Conservation (phyloP, 495 filamentous ascomycete species). For the Aspergillus carlsbadensis region DNA sequence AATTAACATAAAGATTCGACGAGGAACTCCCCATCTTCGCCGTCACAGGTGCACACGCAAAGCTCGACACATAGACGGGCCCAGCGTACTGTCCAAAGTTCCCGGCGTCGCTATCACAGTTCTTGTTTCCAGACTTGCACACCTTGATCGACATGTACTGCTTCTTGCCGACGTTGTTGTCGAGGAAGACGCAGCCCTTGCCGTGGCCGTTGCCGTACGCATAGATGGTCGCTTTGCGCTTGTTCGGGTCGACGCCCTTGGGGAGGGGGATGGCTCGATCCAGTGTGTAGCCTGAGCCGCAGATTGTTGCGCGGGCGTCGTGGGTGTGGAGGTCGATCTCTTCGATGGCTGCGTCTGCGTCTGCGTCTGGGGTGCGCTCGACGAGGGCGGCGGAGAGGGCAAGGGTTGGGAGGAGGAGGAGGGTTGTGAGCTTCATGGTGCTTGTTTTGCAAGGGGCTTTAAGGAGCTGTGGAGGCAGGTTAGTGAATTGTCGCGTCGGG, state of each 20-base stretch:
- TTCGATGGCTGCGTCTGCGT: not conserved
- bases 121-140: not conserved
- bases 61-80: not conserved
- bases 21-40: constrained; percentile 1
- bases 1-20: not conserved
- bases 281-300: constrained; percentile 2
- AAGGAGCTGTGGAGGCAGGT: no score
- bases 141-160: constrained; percentile 6
- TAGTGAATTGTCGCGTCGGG: no score
- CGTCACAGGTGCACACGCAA: not conserved
- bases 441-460: not conserved
- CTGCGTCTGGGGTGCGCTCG: no score
- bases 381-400: not conserved
- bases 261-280: not conserved
- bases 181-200: constrained; percentile 6
- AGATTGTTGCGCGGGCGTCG: not conserved
- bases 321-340: not conserved
- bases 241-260: not conserved
- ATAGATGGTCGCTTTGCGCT: not conserved
- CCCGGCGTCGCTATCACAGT: not conserved
- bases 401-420: not conserved
- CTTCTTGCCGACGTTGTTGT: constrained; percentile 1
- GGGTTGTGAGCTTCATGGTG: not conserved
- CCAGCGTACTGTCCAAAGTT: constrained; percentile 4
- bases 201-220: not conserved